phyloP scores from a whole-genome alignment of 2,329 filamentous ascomycete genomes.

The Ophiostoma australiae region DNA sequence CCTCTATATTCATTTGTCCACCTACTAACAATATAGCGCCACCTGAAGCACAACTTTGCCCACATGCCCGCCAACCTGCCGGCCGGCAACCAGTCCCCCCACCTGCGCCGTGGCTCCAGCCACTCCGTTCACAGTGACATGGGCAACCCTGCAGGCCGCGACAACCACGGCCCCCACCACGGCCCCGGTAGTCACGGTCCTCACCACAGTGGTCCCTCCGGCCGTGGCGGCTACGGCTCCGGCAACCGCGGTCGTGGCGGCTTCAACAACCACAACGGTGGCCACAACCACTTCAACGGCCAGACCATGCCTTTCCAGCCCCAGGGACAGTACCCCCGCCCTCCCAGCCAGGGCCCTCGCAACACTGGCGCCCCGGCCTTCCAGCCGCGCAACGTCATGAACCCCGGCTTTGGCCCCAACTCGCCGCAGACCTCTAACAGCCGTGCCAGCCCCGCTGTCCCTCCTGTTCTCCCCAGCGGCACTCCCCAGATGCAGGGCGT shows the following conservation, averaged over 20 bases:
- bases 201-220: constrained; percentile 52
- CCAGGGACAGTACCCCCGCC: constrained; percentile 35
- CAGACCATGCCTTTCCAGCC: constrained; percentile 43
- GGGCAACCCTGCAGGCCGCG: constrained; percentile 56
- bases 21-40: constrained; percentile 46
- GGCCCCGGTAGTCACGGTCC: constrained; percentile 73
- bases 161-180: constrained; percentile 52
- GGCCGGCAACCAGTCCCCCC: constrained; percentile 47
- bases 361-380: constrained; percentile 45
- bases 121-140: constrained; percentile 72
- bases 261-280: constrained; percentile 37
- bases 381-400: constrained; percentile 45
- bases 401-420: constrained; percentile 42
- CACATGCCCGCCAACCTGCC: constrained; percentile 47
- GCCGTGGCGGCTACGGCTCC: constrained; percentile 50
- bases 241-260: constrained; percentile 48
- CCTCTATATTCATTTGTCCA: not conserved
- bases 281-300: constrained; percentile 45
- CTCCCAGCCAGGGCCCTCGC: constrained; percentile 45
- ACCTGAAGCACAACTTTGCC: constrained; percentile 57
- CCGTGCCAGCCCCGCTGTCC: constrained; percentile 60
- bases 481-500: constrained; percentile 64
- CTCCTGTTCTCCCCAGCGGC: constrained; percentile 54
- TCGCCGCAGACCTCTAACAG: constrained; percentile 55
- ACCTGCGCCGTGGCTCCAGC: constrained; percentile 80